Percentiles rank a stretch among this genome's conserved stretches.
These are phyloP conservation scores for Taphrina betulina DNA, from an alignment of 1,139 yeast genomes.

Conservation along the genomic window DNA sequence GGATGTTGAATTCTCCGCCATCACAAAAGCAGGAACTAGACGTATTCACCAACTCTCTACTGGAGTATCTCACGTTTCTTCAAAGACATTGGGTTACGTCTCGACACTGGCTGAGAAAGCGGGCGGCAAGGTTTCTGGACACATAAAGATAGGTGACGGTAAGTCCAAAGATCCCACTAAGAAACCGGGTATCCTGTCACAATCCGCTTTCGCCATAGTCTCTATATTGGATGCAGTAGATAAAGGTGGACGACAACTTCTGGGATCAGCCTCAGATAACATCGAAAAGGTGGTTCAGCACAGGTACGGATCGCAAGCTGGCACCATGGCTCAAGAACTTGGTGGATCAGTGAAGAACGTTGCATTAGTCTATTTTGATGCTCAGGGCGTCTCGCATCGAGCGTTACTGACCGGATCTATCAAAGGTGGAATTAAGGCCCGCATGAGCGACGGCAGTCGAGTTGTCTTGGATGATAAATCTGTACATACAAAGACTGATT, in stretches of 20 bases:
- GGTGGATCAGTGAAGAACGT: constrained; percentile 27
- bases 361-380: constrained; percentile 32
- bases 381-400: constrained; percentile 28
- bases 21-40: constrained; percentile 18
- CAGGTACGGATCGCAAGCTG: constrained; percentile 31
- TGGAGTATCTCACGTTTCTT: constrained; percentile 20
- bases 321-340: constrained; percentile 19
- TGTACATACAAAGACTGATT: too few relatives aligned
- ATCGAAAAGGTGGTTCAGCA: constrained; percentile 22
- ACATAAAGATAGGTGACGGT: background rate
- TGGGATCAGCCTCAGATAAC: constrained; percentile 17
- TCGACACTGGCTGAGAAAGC: constrained; percentile 12
- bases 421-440: constrained; percentile 30
- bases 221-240: constrained; percentile 60
- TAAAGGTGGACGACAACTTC: constrained; percentile 58
- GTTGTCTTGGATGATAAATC: constrained; percentile 20
- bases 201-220: constrained; percentile 55
- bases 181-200: constrained; percentile 45
- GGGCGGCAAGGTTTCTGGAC: constrained; percentile 12
- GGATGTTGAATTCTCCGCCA: constrained; percentile 19
- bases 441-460: constrained; percentile 27
- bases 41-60: constrained; percentile 8
- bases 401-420: constrained; percentile 25
- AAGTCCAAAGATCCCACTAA: constrained; percentile 13
- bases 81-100: constrained; percentile 16